phyloP scores from a whole-genome alignment of 78 protist species.

The Chrysochromulina tobinii region DNA sequence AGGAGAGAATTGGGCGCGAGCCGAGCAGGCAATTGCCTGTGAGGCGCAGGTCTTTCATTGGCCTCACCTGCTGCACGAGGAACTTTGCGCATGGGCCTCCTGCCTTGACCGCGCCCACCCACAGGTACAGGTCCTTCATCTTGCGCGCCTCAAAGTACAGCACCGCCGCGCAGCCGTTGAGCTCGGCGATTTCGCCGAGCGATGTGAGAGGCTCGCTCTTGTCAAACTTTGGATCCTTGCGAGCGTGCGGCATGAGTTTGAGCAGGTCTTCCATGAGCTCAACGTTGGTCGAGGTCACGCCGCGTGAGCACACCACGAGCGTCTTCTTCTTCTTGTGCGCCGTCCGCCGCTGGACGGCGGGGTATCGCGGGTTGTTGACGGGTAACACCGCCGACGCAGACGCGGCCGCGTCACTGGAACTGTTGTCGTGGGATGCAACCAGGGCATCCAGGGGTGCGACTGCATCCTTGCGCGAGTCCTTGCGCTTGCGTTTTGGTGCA shows the following conservation, averaged over 20 bases:
- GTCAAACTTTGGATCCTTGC: conserved; percentile 68
- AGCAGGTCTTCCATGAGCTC: conserved; percentile 80
- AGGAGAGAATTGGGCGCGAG: conserved; percentile 74
- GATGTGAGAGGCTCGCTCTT: conserved; percentile 44
- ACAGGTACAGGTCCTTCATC: conserved; percentile 56
- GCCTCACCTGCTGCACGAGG: conserved; percentile 63
- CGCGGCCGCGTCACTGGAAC: too few species aligned
- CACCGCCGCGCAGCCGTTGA: conserved; percentile 63
- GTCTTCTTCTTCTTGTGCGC: conserved; percentile 37
- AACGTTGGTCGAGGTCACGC: conserved; percentile 43
- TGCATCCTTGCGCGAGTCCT: too few species aligned
- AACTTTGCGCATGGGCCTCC: conserved; percentile 91
- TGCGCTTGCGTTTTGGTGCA: too few species aligned
- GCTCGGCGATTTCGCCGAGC: conserved; percentile 80
- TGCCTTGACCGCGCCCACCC: conserved; percentile 46
- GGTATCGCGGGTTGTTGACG: neutral
- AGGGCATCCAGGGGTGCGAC: too few species aligned
- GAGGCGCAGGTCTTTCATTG: conserved; percentile 85
- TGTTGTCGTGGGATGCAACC: too few species aligned
- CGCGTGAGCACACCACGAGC: conserved; percentile 66
- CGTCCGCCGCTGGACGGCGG: neutral
- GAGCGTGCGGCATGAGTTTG: conserved; percentile 84
- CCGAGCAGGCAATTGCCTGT: conserved; percentile 96
- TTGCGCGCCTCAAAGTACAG: conserved; percentile 73
- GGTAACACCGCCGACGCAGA: too few species aligned